phyloP scores from a whole-genome alignment of 257 asterid species.

The Capsicum baccatum region DNA sequence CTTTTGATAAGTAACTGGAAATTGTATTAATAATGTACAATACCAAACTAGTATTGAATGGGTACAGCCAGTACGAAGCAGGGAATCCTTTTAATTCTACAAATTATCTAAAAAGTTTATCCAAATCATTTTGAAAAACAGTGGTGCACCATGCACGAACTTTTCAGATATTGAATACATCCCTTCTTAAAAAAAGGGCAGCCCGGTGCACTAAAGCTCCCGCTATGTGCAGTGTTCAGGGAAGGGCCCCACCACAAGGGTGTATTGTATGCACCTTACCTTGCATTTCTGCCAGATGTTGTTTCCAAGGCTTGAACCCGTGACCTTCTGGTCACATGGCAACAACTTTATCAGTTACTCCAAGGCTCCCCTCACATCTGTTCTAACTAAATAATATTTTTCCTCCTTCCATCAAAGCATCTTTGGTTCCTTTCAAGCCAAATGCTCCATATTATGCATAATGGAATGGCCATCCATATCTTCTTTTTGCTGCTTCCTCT shows the following conservation, averaged over 20 bases:
- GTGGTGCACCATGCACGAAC: background rate
- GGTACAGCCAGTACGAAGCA: background rate
- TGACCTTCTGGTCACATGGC: too few relatives aligned
- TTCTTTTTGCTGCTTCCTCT: conserved; percentile 12
- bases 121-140: background rate
- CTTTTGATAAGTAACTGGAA: background rate
- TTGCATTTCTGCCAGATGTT: too few relatives aligned
- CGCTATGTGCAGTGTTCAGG: too few relatives aligned
- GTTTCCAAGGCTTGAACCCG: too few relatives aligned
- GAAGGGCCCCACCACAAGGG: too few relatives aligned
- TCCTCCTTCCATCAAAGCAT: background rate
- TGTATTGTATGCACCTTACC: too few relatives aligned
- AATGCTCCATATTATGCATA: conserved; percentile 1
- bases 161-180: background rate
- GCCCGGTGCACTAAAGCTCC: too few relatives aligned
- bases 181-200: too few relatives aligned
- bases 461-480: background rate
- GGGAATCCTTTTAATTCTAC: background rate
- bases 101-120: background rate
- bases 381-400: background rate
- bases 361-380: background rate
- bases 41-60: background rate
- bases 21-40: background rate
- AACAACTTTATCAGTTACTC: too few relatives aligned
- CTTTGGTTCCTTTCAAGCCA: background rate